Evolutionary conservation across 208 protist species (phyloP).

Genomic region (Leptomonas seymouri): DNA sequence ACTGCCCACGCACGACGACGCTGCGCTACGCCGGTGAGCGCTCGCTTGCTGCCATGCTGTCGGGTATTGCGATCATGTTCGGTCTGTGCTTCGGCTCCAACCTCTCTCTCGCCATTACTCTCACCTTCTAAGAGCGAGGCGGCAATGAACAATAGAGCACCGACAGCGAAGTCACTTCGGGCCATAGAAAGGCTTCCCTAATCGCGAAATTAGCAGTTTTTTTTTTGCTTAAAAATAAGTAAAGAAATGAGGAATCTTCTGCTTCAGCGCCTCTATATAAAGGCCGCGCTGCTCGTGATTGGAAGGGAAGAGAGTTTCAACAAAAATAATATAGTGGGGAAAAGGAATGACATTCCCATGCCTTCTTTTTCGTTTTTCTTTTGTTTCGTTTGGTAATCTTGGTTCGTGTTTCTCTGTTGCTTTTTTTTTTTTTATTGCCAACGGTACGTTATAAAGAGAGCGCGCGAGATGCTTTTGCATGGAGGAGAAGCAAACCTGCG

Average conservation of each 20-base stretch:
- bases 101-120: conserved; percentile 51
- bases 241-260: neutral
- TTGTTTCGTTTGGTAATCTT: neutral
- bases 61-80: conserved; percentile 50
- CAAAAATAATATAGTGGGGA: too few relatives aligned
- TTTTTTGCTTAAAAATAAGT: neutral
- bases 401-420: conserved; percentile 4
- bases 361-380: neutral
- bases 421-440: conserved; percentile 1
- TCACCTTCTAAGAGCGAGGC: conserved; percentile 24
- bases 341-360: too few relatives aligned
- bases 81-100: conserved; percentile 60
- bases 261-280: too few relatives aligned
- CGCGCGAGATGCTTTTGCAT: conserved; percentile 10
- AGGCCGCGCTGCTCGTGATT: too few relatives aligned
- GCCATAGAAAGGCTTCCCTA: conserved; percentile 2
- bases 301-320: too few relatives aligned
- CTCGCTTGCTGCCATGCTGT: conserved; percentile 53
- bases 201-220: neutral
- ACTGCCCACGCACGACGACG: conserved; percentile 47
- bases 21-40: conserved; percentile 65
- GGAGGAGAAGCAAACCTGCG: neutral
- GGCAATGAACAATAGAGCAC: neutral
- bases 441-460: conserved; percentile 3
- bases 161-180: neutral